Conservation (phyloP, 2,329 filamentous ascomycete genomes). For the Ophiocordyceps camponoti-floridani region DNA sequence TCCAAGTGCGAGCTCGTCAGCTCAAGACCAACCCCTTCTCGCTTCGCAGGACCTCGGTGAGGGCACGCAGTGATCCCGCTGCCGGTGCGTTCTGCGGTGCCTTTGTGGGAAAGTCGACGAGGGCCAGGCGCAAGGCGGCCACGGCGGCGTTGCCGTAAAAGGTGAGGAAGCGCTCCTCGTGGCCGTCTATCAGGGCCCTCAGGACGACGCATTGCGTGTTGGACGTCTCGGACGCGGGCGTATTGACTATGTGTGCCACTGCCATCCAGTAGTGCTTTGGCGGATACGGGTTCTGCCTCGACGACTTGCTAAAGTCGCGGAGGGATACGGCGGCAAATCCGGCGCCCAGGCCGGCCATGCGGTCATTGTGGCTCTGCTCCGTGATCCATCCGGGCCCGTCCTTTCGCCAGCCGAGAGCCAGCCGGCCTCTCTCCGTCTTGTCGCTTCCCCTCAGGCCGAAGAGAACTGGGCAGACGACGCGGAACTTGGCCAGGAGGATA, state of each 20-base stretch:
- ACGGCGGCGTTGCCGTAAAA: conserved; percentile 67
- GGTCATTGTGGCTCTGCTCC: conserved; percentile 59
- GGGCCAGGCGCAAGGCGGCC: conserved; percentile 49
- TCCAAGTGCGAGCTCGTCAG: conserved; percentile 5
- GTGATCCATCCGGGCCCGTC: conserved; percentile 40
- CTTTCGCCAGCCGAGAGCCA: conserved; percentile 56
- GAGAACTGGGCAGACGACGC: conserved; percentile 63
- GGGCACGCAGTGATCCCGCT: conserved; percentile 30
- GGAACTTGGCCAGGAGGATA: conserved; percentile 72
- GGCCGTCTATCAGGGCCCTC: conserved; percentile 52
- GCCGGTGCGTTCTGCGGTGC: conserved; percentile 28
- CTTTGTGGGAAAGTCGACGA: conserved; percentile 54
- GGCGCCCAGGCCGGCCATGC: conserved; percentile 68
- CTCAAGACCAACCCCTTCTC: conserved; percentile 30
- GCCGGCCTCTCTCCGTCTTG: conserved; percentile 47
- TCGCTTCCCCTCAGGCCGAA: conserved; percentile 71
- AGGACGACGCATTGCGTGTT: conserved; percentile 57
- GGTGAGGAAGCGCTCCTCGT: conserved; percentile 55
- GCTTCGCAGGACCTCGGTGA: conserved; percentile 33
- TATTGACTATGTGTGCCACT: conserved; percentile 60
- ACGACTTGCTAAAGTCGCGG: conserved; percentile 59
- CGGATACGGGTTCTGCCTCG: conserved; percentile 56
- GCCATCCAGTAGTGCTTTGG: conserved; percentile 69
- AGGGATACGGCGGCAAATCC: conserved; percentile 73
- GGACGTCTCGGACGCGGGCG: conserved; percentile 47